Evolutionary conservation across 768 basidiomycete species (phyloP).

Genomic region (Termitomyces titanicus): DNA sequence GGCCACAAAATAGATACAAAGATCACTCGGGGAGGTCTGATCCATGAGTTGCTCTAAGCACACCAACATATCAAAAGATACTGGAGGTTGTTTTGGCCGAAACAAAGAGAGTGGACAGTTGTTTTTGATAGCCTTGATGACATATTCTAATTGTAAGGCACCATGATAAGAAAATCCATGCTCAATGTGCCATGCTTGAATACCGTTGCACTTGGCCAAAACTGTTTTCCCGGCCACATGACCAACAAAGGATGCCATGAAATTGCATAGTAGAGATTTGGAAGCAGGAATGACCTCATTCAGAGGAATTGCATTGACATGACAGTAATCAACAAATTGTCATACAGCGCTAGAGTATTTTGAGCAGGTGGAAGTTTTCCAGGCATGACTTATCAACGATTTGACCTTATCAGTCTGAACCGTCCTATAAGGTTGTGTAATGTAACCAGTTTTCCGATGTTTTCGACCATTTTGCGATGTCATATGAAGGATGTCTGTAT

Average conservation of each 20-base stretch:
- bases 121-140: constrained; percentile 21
- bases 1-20: constrained; percentile 19
- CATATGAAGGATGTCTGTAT: no score
- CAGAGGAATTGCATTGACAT: constrained; percentile 12
- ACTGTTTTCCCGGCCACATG: constrained; percentile 14
- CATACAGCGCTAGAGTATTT: constrained; percentile 3
- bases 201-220: constrained; percentile 18
- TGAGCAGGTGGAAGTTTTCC: constrained; percentile 8
- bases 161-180: constrained; percentile 22
- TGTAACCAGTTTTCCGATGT: no score
- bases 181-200: constrained; percentile 31
- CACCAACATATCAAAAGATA: constrained; percentile 16
- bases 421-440: no score
- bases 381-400: background rate
- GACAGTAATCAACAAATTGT: constrained; percentile 10
- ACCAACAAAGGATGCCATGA: constrained; percentile 22
- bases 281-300: constrained; percentile 17
- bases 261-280: constrained; percentile 25
- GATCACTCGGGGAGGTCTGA: constrained; percentile 15
- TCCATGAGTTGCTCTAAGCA: constrained; percentile 10
- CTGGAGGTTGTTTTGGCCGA: constrained; percentile 12
- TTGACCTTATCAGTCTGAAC: background rate
- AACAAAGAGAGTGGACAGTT: constrained; percentile 17
- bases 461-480: no score
- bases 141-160: constrained; percentile 14